Evolutionary conservation across 352 stramenopile species (phyloP).

Genomic region (Phytophthora pini): DNA sequence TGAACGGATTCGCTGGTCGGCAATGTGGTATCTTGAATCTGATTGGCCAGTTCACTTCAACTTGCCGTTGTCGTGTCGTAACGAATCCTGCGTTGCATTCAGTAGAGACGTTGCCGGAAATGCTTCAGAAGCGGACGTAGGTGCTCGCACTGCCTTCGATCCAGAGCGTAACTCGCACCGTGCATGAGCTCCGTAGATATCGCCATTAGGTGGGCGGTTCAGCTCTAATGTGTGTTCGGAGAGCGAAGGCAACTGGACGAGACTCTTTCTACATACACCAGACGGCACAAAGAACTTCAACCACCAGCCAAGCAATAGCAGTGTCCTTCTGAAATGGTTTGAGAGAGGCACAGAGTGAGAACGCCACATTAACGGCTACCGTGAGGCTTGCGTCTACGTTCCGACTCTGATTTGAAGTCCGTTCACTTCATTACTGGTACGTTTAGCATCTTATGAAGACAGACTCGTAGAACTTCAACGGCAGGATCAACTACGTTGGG

Average conservation of each 20-base stretch:
- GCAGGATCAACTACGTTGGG: neutral
- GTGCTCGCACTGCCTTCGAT: conserved; percentile 1
- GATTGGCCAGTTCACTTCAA: conserved; percentile 37
- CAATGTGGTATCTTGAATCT: neutral
- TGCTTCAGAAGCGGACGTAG: neutral
- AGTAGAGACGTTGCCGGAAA: neutral
- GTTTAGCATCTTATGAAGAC: neutral
- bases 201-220: neutral
- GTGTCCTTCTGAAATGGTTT: conserved; percentile 12
- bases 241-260: neutral
- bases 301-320: conserved; percentile 7
- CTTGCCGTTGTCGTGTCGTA: conserved; percentile 17
- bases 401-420: neutral
- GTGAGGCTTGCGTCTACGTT: neutral
- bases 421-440: conserved; percentile 1
- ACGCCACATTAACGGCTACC: conserved; percentile 19
- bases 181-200: neutral
- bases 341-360: conserved; percentile 11
- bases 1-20: conserved; percentile 14
- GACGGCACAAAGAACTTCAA: conserved; percentile 8
- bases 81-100: neutral
- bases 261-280: conserved; percentile 7
- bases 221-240: conserved; percentile 20
- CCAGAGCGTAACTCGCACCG: conserved; percentile 3
- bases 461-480: neutral